Conservation (phyloP, 768 basidiomycete genomes). For the Termitomyces sp. region DNA sequence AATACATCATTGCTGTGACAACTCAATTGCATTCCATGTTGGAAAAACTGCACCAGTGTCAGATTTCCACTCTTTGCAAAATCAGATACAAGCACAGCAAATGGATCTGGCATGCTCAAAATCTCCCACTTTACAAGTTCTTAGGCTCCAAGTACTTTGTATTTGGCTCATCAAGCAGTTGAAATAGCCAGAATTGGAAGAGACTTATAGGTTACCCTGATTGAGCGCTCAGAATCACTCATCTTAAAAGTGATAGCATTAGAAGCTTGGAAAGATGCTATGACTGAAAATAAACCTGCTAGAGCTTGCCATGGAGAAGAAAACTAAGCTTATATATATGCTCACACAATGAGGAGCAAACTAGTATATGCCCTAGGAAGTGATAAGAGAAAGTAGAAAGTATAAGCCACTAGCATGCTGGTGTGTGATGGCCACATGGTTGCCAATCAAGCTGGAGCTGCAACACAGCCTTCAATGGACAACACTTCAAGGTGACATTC, state of each 20-base stretch:
- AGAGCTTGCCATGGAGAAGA: constrained; percentile 16
- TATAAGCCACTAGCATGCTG: not conserved
- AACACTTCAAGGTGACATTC: too few species aligned
- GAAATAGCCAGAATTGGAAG: not conserved
- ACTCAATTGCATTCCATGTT: too few species aligned
- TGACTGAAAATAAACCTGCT: constrained; percentile 27
- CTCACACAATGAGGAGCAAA: not conserved
- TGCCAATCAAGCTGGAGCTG: not conserved
- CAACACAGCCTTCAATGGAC: not conserved
- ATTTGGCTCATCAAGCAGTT: not conserved
- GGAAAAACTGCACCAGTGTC: too few species aligned
- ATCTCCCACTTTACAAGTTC: constrained; percentile 74
- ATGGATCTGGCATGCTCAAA: constrained; percentile 81
- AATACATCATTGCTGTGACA: too few species aligned
- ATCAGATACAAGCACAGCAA: constrained; percentile 86
- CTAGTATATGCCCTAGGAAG: not conserved
- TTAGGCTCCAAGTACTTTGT: constrained; percentile 71
- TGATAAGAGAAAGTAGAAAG: not conserved
- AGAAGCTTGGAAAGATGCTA: constrained; percentile 4
- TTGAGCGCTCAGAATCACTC: constrained; percentile 42
- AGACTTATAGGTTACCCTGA: constrained; percentile 47
- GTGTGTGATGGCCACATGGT: constrained; percentile 13
- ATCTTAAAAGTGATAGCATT: constrained; percentile 25
- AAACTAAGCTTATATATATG: not conserved
- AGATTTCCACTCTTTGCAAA: too few species aligned